Evolutionary conservation across 225 moss, liverwort and hornwort species (phyloP).

Genomic region (Takakia lepidozioides): DNA sequence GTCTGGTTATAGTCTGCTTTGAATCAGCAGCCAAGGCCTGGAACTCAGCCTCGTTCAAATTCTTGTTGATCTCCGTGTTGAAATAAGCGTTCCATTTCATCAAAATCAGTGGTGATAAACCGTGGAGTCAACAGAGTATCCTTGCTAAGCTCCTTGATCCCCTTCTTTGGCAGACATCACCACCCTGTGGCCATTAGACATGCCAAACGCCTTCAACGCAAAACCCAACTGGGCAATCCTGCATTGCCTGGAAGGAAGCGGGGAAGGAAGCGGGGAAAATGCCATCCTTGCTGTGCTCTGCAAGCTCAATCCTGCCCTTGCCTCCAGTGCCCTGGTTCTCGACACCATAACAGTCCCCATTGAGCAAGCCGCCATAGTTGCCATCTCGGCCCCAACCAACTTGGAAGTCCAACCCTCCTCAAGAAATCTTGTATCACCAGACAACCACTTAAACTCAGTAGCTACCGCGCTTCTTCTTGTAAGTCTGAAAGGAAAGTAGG

Average conservation of each 20-base stretch:
- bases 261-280: conserved; percentile 6
- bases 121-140: conserved; percentile 83
- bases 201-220: conserved; percentile 14
- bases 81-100: conserved; percentile 97
- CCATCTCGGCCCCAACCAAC: conserved; percentile 20
- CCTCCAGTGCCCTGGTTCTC: conserved; percentile 20
- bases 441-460: too few relatives aligned
- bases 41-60: conserved; percentile 87
- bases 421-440: too few relatives aligned
- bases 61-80: conserved; percentile 90
- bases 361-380: conserved; percentile 56
- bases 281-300: conserved; percentile 11
- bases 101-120: conserved; percentile 97
- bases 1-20: conserved; percentile 97
- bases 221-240: too few relatives aligned
- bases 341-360: conserved; percentile 26
- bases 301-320: conserved; percentile 15
- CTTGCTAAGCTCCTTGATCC: conserved; percentile 74
- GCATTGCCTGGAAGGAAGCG: too few relatives aligned
- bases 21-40: conserved; percentile 76
- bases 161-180: conserved; percentile 27
- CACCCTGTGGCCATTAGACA: conserved; percentile 19
- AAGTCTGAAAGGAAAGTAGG: too few relatives aligned
- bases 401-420: too few relatives aligned
- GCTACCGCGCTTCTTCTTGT: too few relatives aligned